phyloP scores from a whole-genome alignment of 352 stramenopile species.

The Globisporangium middletonii region DNA sequence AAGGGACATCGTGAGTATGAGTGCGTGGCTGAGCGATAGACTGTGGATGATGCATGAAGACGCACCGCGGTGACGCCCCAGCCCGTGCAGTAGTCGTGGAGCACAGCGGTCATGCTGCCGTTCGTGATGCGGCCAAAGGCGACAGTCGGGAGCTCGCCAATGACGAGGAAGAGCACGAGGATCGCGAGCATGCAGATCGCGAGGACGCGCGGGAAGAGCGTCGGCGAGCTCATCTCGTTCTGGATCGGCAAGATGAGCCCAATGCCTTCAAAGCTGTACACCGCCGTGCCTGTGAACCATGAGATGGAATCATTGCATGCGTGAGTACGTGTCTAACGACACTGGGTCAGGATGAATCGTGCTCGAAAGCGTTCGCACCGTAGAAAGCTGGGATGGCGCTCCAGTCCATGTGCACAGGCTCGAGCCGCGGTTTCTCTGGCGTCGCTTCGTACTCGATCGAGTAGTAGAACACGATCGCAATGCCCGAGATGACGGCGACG shows the following conservation, averaged over 20 bases:
- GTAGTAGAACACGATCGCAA: slow-evolving; percentile 82
- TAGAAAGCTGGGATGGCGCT: slow-evolving; percentile 62
- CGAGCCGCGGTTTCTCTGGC: slow-evolving; percentile 18
- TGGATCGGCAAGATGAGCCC: slow-evolving; percentile 71
- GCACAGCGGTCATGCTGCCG: slow-evolving; percentile 73
- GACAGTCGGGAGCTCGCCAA: slow-evolving; percentile 61
- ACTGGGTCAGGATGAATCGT: too few species aligned
- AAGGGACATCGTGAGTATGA: background rate
- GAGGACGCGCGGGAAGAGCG: slow-evolving; percentile 52
- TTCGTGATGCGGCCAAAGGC: slow-evolving; percentile 67
- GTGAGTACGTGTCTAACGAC: too few species aligned
- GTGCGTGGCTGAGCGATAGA: too few species aligned
- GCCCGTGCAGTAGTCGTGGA: slow-evolving; percentile 65
- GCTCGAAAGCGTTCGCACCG: slow-evolving; percentile 10
- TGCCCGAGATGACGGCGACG: slow-evolving; percentile 49
- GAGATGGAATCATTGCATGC: too few species aligned
- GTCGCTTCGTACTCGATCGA: slow-evolving; percentile 54
- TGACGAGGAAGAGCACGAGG: slow-evolving; percentile 69
- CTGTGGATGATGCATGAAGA: background rate
- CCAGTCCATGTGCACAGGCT: slow-evolving; percentile 23
- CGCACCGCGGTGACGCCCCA: slow-evolving; percentile 57
- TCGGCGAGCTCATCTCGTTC: slow-evolving; percentile 63
- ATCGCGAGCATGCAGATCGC: slow-evolving; percentile 56
- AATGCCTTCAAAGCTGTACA: slow-evolving; percentile 82
- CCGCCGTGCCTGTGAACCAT: slow-evolving; percentile 39